Percentiles rank a stretch among this genome's conserved stretches.
These are phyloP conservation scores for Paecilomyces sp. DNA, from an alignment of 2,329 filamentous ascomycete genomes.

Conservation along the genomic window DNA sequence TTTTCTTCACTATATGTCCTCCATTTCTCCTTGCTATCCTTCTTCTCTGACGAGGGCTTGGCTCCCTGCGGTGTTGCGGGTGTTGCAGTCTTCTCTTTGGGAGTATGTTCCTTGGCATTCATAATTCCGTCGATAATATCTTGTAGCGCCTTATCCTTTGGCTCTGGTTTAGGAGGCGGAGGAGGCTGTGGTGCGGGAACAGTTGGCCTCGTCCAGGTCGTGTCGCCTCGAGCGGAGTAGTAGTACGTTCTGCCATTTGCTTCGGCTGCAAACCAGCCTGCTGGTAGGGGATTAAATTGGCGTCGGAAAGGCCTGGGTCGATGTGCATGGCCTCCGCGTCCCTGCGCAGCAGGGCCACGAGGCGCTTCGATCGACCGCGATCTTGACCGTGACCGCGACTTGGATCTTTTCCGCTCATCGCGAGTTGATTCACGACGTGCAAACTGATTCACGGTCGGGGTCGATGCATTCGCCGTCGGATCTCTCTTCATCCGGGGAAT, in stretches of 20 bases:
- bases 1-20: constrained; percentile 60
- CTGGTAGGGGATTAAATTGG: constrained; percentile 56
- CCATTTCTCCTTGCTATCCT: constrained; percentile 40
- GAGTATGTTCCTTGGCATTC: constrained; percentile 55
- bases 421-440: constrained; percentile 48
- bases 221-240: constrained; percentile 69
- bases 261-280: constrained; percentile 78
- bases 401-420: constrained; percentile 43
- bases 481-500: constrained; percentile 87
- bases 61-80: constrained; percentile 60
- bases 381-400: constrained; percentile 43
- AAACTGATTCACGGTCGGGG: constrained; percentile 56
- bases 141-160: constrained; percentile 69
- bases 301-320: constrained; percentile 53
- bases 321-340: constrained; percentile 50
- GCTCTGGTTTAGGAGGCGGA: constrained; percentile 57
- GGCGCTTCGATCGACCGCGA: constrained; percentile 41
- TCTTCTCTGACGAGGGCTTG: constrained; percentile 46
- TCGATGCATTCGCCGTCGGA: constrained; percentile 47
- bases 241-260: constrained; percentile 75
- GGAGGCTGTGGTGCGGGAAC: constrained; percentile 58
- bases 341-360: constrained; percentile 34
- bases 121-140: constrained; percentile 82
- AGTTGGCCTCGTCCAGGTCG: constrained; percentile 75
- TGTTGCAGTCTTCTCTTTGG: constrained; percentile 46